These are phyloP conservation scores for Ploettnerulaceae sp. DNA, from an alignment of 2,329 filamentous ascomycete species.

Conservation along the genomic window DNA sequence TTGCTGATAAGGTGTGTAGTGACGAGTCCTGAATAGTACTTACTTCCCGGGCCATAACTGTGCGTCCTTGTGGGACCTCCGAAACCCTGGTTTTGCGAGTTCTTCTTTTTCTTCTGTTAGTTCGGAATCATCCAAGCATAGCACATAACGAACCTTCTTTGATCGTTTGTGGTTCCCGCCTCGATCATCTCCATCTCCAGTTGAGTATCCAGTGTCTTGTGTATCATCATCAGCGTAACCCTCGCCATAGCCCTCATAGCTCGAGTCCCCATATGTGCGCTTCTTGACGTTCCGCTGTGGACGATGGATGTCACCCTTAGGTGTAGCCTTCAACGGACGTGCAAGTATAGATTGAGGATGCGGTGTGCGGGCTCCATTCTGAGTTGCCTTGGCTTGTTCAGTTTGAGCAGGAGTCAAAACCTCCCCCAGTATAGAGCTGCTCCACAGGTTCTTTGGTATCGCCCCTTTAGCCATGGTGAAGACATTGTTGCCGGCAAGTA, in stretches of 20 bases:
- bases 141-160: constrained; percentile 52
- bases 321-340: constrained; percentile 11
- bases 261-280: constrained; percentile 69
- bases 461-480: constrained; percentile 53
- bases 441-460: constrained; percentile 52
- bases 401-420: constrained; percentile 29
- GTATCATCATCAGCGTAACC: constrained; percentile 64
- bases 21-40: too few relatives aligned
- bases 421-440: constrained; percentile 54
- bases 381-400: constrained; percentile 16
- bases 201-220: constrained; percentile 62
- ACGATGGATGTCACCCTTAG: constrained; percentile 38
- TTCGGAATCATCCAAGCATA: constrained; percentile 11
- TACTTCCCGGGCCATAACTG: constrained; percentile 48
- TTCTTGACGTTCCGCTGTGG: constrained; percentile 67
- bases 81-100: constrained; percentile 24
- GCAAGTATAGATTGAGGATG: constrained; percentile 14
- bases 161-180: constrained; percentile 52
- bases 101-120: constrained; percentile 32
- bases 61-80: constrained; percentile 15
- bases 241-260: constrained; percentile 70
- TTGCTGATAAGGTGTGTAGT: background rate
- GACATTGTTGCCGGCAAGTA: constrained; percentile 45
- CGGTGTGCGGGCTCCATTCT: constrained; percentile 18
- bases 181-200: constrained; percentile 63